Percentiles rank a stretch among this genome's conserved stretches.
Evolutionary conservation across 352 stramenopile species (phyloP).

Genomic region (Pythium vanterpoolii): DNA sequence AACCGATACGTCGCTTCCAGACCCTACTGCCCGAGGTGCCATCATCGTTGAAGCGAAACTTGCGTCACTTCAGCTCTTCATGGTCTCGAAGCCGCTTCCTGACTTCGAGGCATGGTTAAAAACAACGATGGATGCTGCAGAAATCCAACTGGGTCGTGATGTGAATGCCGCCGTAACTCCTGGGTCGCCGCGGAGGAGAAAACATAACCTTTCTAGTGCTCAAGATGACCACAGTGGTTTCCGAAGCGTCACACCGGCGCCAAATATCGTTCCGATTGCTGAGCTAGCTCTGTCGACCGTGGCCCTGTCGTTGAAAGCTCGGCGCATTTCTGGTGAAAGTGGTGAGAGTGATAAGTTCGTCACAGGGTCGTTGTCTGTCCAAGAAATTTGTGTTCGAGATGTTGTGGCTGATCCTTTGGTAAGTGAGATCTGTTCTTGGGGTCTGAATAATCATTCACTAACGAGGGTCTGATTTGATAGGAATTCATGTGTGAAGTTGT

Average conservation of each 20-base stretch:
- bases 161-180: background rate
- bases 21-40: background rate
- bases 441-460: background rate
- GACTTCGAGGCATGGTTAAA: conserved; percentile 25
- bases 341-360: background rate
- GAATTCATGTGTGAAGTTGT: conserved; percentile 22
- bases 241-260: conserved; percentile 11
- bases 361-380: conserved; percentile 4
- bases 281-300: conserved; percentile 14
- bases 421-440: background rate
- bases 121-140: conserved; percentile 13
- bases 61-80: conserved; percentile 16
- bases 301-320: background rate
- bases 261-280: conserved; percentile 16
- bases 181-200: conserved; percentile 16
- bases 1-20: background rate
- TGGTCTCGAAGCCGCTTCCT: conserved; percentile 15
- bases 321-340: background rate
- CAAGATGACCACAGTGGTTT: conserved; percentile 19
- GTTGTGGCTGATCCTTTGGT: conserved; percentile 18
- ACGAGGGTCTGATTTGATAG: background rate
- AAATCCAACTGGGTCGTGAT: conserved; percentile 14
- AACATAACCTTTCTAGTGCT: conserved; percentile 20
- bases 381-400: conserved; percentile 21
- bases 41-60: conserved; percentile 2